These are phyloP conservation scores for Penicillium sumatraense DNA, from an alignment of 2,329 filamentous ascomycete genomes.

Conservation along the genomic window DNA sequence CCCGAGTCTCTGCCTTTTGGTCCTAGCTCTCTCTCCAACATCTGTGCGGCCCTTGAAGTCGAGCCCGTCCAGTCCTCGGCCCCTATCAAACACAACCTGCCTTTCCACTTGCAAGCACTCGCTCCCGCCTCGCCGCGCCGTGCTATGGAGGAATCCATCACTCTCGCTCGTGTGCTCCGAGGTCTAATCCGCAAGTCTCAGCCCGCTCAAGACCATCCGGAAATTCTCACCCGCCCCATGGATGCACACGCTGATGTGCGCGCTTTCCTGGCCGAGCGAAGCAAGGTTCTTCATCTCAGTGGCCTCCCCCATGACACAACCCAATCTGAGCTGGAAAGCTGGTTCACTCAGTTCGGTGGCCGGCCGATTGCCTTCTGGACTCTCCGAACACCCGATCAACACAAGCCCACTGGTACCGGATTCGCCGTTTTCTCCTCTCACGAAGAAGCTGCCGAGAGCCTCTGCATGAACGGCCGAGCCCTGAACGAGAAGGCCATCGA, in stretches of 20 bases:
- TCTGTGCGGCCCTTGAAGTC: slow-evolving; percentile 96
- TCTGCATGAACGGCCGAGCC: slow-evolving; percentile 98
- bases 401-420: slow-evolving; percentile 98
- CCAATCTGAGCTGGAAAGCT: slow-evolving; percentile 97
- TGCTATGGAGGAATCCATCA: slow-evolving; percentile 97
- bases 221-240: slow-evolving; percentile 93
- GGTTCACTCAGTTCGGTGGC: slow-evolving; percentile 98
- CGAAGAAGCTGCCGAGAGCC: slow-evolving; percentile 96
- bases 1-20: slow-evolving; percentile 97
- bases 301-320: slow-evolving; percentile 97
- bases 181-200: slow-evolving; percentile 96
- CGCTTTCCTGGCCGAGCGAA: slow-evolving; percentile 92
- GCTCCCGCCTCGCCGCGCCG: slow-evolving; percentile 93
- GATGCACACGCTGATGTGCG: slow-evolving; percentile 95
- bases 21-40: slow-evolving; percentile 92
- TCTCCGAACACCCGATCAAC: slow-evolving; percentile 93
- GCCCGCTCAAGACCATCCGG: slow-evolving; percentile 88
- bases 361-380: slow-evolving; percentile 99
- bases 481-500: slow-evolving; percentile 99
- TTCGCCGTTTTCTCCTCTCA: slow-evolving; percentile 99
- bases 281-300: slow-evolving; percentile 98
- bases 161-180: slow-evolving; percentile 86
- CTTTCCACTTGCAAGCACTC: slow-evolving; percentile 94
- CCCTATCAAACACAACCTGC: slow-evolving; percentile 97
- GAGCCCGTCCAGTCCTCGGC: slow-evolving; percentile 97